Percentiles rank a stretch among this genome's conserved stretches.
Evolutionary conservation across 441 rosid species (phyloP).

Genomic region (Theobroma grandiflorum): DNA sequence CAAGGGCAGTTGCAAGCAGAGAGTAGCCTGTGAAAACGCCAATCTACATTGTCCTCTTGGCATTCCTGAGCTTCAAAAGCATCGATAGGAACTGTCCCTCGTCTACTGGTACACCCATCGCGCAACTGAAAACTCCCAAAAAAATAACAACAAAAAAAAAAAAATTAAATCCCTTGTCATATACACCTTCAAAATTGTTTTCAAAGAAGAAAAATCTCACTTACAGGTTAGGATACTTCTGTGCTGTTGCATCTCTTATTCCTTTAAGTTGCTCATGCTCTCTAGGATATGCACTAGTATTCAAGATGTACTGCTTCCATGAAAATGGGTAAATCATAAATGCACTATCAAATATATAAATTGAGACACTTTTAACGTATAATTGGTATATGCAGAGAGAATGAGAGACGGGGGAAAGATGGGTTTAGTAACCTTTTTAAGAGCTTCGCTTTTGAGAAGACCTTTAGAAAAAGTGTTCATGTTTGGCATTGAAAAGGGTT

Average conservation of each 20-base stretch:
- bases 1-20: constrained; percentile 22
- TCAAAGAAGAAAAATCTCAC: background rate
- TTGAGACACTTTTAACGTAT: too few species aligned
- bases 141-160: background rate
- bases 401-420: background rate
- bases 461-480: background rate
- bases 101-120: background rate
- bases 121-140: background rate
- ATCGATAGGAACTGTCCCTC: constrained; percentile 18
- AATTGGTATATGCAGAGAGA: background rate
- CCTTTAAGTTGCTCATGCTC: constrained; percentile 19
- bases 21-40: constrained; percentile 28
- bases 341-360: background rate
- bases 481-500: constrained; percentile 12
- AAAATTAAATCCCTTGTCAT: background rate
- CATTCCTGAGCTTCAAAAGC: constrained; percentile 14
- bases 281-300: constrained; percentile 10
- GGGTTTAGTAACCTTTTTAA: background rate
- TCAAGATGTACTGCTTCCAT: constrained; percentile 1
- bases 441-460: constrained; percentile 1
- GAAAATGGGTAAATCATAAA: background rate
- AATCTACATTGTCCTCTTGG: constrained; percentile 24
- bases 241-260: background rate
- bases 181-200: background rate
- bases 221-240: background rate